Percentiles rank a stretch among this genome's conserved stretches.
Conservation (phyloP, 345 rosid genomes). For the Xanthoceras sorbifolium region DNA sequence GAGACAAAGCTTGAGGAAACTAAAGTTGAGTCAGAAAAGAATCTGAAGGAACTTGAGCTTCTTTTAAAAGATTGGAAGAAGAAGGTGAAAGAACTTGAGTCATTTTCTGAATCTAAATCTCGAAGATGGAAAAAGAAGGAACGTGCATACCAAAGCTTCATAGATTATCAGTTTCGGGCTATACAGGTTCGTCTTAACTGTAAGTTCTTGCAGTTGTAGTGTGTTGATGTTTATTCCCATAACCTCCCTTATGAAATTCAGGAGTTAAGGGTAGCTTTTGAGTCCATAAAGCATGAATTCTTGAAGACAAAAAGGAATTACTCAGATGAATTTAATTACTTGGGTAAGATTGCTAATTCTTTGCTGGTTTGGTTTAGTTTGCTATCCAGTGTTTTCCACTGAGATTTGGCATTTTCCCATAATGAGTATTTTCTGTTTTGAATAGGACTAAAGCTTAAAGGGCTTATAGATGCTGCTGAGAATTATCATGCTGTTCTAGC, state of each 20-base stretch:
- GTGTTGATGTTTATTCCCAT: slow-evolving; percentile 10
- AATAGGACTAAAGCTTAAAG: slow-evolving; percentile 76
- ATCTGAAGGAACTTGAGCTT: slow-evolving; percentile 60
- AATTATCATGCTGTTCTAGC: slow-evolving; percentile 76
- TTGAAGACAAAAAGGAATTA: slow-evolving; percentile 59
- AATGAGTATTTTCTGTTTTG: slow-evolving; percentile 12
- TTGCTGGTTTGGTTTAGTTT: slow-evolving; percentile 16
- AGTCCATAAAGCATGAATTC: slow-evolving; percentile 67
- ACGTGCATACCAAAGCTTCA: slow-evolving; percentile 49
- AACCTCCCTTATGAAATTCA: slow-evolving; percentile 28
- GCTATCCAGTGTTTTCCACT: slow-evolving; percentile 14
- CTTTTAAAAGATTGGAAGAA: slow-evolving; percentile 50
- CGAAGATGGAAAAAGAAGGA: slow-evolving; percentile 78
- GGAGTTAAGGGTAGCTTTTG: slow-evolving; percentile 68
- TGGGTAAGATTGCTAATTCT: slow-evolving; percentile 52
- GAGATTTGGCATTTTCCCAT: slow-evolving; percentile 17
- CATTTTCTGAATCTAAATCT: slow-evolving; percentile 60
- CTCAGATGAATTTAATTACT: slow-evolving; percentile 59
- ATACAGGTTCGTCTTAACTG: slow-evolving; percentile 56
- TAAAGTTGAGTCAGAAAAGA: slow-evolving; percentile 54
- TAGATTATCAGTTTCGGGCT: slow-evolving; percentile 55
- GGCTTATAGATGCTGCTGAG: slow-evolving; percentile 79
- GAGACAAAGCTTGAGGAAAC: slow-evolving; percentile 55
- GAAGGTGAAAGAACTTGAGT: slow-evolving; percentile 77
- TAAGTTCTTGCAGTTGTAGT: slow-evolving; percentile 16